phyloP scores from a whole-genome alignment of 441 rosid species.

The Flueggea neowawraea region DNA sequence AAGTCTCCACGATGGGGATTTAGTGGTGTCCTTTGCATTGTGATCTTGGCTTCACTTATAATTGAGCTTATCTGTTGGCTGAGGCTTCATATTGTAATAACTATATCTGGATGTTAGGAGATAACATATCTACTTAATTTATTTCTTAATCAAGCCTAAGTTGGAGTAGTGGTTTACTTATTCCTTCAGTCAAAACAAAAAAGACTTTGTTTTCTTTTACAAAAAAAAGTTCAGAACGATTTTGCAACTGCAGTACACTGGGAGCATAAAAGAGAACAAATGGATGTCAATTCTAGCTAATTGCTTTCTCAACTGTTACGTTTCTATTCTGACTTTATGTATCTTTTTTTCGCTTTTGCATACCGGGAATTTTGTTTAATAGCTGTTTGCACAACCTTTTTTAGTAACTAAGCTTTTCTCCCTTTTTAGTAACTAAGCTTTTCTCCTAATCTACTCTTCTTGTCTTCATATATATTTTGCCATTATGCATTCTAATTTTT shows the following conservation, averaged over 20 bases:
- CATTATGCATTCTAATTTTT: background rate
- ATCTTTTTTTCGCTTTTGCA: background rate
- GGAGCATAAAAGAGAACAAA: background rate
- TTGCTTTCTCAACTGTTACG: too few species aligned
- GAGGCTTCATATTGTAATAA: background rate
- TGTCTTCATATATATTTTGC: background rate
- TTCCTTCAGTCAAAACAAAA: background rate
- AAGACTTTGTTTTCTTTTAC: background rate
- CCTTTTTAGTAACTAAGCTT: background rate
- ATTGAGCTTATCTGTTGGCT: background rate
- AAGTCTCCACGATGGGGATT: too few species aligned
- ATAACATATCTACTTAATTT: background rate
- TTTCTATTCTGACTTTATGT: background rate
- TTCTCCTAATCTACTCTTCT: background rate
- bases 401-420: background rate
- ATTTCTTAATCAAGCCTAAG: background rate
- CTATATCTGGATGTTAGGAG: background rate
- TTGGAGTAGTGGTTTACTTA: background rate
- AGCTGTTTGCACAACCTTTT: background rate
- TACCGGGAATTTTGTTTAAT: too few species aligned
- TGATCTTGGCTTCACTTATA: too few species aligned
- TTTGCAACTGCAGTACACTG: background rate
- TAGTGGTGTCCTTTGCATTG: too few species aligned
- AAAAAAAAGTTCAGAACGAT: background rate
- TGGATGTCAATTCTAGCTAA: too few species aligned